Evolutionary conservation across 2,329 filamentous ascomycete species (phyloP).

Genomic region (Cladosporium halotolerans): DNA sequence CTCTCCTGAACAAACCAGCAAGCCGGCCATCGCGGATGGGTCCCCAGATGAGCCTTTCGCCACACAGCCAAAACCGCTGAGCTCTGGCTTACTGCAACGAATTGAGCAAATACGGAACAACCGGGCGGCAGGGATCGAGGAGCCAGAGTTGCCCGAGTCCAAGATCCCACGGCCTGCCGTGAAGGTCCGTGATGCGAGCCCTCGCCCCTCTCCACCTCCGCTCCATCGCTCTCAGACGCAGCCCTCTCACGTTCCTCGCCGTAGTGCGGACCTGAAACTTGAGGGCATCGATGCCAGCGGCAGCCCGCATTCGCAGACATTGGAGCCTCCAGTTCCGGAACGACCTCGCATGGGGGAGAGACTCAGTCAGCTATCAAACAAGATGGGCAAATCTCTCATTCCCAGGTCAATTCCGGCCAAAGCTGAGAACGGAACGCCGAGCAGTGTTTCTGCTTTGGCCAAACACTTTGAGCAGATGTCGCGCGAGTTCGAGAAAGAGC

Average conservation of each 20-base stretch:
- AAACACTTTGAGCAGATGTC: conserved; percentile 96
- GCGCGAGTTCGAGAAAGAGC: conserved; percentile 91
- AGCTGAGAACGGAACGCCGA: conserved; percentile 44
- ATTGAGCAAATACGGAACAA: conserved; percentile 34
- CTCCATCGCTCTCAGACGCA: conserved; percentile 48
- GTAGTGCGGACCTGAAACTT: conserved; percentile 12
- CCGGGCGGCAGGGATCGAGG: conserved; percentile 17
- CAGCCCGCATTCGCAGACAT: not conserved
- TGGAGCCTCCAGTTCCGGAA: conserved; percentile 40
- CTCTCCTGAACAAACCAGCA: not conserved
- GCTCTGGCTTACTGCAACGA: conserved; percentile 30
- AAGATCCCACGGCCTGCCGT: conserved; percentile 30
- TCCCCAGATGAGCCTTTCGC: conserved; percentile 24
- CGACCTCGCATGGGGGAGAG: conserved; percentile 64
- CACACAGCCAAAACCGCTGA: conserved; percentile 29
- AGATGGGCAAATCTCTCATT: conserved; percentile 67
- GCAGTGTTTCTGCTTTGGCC: conserved; percentile 83
- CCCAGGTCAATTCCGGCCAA: conserved; percentile 72
- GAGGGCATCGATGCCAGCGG: conserved; percentile 6
- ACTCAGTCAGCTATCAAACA: conserved; percentile 40
- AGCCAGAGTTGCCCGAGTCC: conserved; percentile 25
- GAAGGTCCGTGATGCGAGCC: conserved; percentile 28
- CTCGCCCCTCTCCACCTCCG: conserved; percentile 40
- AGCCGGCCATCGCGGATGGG: not conserved
- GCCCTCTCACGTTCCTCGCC: conserved; percentile 32